Evolutionary conservation across 2,329 filamentous ascomycete species (phyloP).

Genomic region (Colletotrichum caudatum): DNA sequence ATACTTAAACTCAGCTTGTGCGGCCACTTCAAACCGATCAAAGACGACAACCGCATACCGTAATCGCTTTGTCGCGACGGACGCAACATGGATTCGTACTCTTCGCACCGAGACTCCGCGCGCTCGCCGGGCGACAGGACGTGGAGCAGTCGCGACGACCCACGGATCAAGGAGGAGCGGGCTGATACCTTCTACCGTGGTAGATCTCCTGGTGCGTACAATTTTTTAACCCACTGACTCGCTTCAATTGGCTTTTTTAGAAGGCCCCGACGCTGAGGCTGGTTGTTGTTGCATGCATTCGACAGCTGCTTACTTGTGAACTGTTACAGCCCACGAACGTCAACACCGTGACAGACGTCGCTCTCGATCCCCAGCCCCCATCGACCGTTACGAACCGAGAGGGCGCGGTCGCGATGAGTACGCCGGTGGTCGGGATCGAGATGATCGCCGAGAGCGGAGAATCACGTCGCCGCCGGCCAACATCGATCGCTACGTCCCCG

Average conservation of each 20-base stretch:
- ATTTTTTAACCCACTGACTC: background rate
- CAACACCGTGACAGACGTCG: constrained; percentile 65
- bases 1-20: constrained; percentile 43
- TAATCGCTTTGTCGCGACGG: background rate
- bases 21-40: constrained; percentile 23
- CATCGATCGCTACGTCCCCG: constrained; percentile 88
- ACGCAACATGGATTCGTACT: constrained; percentile 65
- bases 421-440: constrained; percentile 63
- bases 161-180: constrained; percentile 63
- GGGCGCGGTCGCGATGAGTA: constrained; percentile 76
- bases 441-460: constrained; percentile 68
- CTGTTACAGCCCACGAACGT: constrained; percentile 65
- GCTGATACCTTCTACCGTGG: constrained; percentile 73
- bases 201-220: constrained; percentile 76
- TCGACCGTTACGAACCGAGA: constrained; percentile 83
- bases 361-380: constrained; percentile 77
- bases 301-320: constrained; percentile 33
- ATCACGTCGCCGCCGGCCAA: constrained; percentile 74
- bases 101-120: constrained; percentile 64
- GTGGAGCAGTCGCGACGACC: constrained; percentile 66
- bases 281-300: background rate
- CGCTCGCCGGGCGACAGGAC: constrained; percentile 67
- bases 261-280: too few species aligned
- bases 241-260: background rate
- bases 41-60: constrained; percentile 7